A percentile compares a stretch with the other conserved stretches of the same genome.
Conservation (phyloP, 148 eudicot genomes). For the Limonium bicolor region DNA sequence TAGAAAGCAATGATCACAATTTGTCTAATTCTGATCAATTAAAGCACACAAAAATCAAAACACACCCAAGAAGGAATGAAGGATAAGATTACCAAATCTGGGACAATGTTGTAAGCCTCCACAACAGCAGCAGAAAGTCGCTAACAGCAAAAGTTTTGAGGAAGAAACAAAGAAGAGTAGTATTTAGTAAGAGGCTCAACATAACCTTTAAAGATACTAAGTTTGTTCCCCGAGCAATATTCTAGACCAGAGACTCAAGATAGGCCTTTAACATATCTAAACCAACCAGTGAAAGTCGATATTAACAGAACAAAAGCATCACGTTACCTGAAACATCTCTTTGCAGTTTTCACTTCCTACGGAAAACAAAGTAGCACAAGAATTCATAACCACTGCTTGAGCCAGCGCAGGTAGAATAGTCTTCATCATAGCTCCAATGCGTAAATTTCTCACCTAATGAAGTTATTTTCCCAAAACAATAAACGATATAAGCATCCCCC, state of each 20-base stretch:
- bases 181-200: too few relatives aligned
- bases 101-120: conserved; percentile 82
- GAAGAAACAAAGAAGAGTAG: too few relatives aligned
- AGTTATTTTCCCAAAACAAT: too few relatives aligned
- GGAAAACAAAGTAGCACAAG: conserved; percentile 11
- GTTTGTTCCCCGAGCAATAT: too few relatives aligned
- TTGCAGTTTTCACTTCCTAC: conserved; percentile 31
- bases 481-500: too few relatives aligned
- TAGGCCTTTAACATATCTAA: too few relatives aligned
- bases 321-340: conserved; percentile 63
- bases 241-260: too few relatives aligned
- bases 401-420: conserved; percentile 94
- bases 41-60: background rate
- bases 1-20: background rate
- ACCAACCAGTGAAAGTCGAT: background rate
- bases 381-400: conserved; percentile 79
- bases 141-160: too few relatives aligned
- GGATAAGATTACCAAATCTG: conserved; percentile 50
- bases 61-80: background rate
- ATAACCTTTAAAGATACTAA: too few relatives aligned
- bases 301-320: background rate
- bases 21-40: background rate
- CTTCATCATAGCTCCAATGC: conserved; percentile 98
- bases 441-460: conserved; percentile 88
- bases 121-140: conserved; percentile 55